Base-by-base conservation (phyloP, 2,329 filamentous ascomycete genomes). In the Rhytidhysteron rufulum region DNA sequence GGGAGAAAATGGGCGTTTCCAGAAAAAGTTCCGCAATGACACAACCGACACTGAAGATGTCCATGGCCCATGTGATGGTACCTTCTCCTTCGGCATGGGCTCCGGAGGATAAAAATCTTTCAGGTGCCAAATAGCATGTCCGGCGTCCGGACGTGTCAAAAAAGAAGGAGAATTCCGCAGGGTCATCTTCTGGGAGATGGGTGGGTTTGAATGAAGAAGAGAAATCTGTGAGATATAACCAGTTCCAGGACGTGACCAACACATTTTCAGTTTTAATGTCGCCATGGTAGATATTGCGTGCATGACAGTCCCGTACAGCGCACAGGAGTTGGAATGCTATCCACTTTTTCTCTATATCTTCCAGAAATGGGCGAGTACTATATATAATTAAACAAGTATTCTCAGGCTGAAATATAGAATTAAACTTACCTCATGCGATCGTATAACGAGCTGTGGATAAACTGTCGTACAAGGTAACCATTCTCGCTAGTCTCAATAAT, bases 311-410 rank as follows among this genome's bases (percentile, higher is more conserved):
- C 41, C 90, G 83, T 43, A 98, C 73, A 3, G 88, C 90, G 64
- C 89, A 96, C 9, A 98, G 77, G 3, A 98, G 78, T 69, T 98
- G 93, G 56, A 95, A 98, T 0, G 91, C 87, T 37, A 98, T 78
- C 93, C 93, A 98, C 71, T 95, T 96, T 76, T 96, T 97, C 67
- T 98, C 93, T 50, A 98, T 93, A 50, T 95, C 88, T 66, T 98
- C 94, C 8, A 97, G 74, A 54, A 98, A 98, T 0, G 93, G 94
- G 6, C 94, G 82, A 7, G 93, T 98, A 67, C 93, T 95, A 43
- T 36, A 8, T n/a, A 22, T 10, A 20, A 35, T 8, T 2, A 30
- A 13, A 24, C 37, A 15, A n/a, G n/a, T n/a, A n/a, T n/a, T n/a
- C n/a, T n/a, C 15, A 44, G 31, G 4, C 8, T 5, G 17, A 18